Evolutionary conservation across 2,329 filamentous ascomycete species (phyloP).

Genomic region (Saccharata proteae): DNA sequence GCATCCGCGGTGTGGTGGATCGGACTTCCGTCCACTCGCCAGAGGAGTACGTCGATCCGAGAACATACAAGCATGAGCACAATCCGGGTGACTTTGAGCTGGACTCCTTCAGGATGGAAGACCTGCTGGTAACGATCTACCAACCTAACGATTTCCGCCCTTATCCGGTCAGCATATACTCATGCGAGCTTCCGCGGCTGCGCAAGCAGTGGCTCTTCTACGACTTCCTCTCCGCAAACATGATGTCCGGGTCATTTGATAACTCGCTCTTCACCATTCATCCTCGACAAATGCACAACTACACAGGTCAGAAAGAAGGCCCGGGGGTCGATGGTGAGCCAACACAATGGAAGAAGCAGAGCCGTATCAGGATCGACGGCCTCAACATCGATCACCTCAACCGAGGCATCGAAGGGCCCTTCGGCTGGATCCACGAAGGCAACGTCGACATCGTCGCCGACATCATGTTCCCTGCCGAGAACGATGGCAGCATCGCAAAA

Average conservation of each 20-base stretch:
- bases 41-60: constrained; percentile 60
- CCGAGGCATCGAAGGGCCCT: constrained; percentile 80
- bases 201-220: constrained; percentile 97
- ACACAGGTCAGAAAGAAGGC: constrained; percentile 51
- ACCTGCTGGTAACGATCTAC: constrained; percentile 81
- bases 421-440: constrained; percentile 96
- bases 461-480: constrained; percentile 83
- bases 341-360: constrained; percentile 89
- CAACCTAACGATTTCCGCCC: constrained; percentile 87
- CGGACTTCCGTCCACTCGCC: constrained; percentile 70
- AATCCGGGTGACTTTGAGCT: constrained; percentile 92
- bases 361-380: constrained; percentile 79
- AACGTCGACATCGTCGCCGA: constrained; percentile 95
- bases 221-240: constrained; percentile 88
- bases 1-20: constrained; percentile 84
- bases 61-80: constrained; percentile 79
- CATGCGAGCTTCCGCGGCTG: constrained; percentile 82
- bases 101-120: constrained; percentile 91
- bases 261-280: constrained; percentile 96
- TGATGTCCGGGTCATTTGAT: constrained; percentile 92
- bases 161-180: constrained; percentile 90
- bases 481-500: constrained; percentile 79
- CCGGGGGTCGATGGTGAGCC: constrained; percentile 48
- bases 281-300: constrained; percentile 76
- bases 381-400: constrained; percentile 95